These are phyloP conservation scores for Suillus brevipes DNA, from an alignment of 768 basidiomycete genomes.

Conservation along the genomic window DNA sequence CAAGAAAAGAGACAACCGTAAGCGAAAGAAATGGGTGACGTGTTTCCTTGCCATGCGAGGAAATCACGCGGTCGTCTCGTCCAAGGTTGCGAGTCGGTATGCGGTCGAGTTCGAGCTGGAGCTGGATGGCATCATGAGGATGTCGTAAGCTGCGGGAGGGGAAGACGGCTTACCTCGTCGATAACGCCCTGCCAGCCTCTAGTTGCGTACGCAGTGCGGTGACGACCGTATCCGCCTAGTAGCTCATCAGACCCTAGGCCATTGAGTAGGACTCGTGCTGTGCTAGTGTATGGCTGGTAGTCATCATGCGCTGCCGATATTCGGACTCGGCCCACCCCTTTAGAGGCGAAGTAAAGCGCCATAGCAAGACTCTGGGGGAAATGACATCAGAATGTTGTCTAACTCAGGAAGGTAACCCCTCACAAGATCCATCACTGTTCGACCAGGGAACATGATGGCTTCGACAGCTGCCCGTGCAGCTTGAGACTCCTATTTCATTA, in stretches of 20 bases:
- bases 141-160: background rate
- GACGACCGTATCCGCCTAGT: conserved; percentile 90
- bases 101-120: conserved; percentile 86
- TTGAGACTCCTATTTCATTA: conserved; percentile 60
- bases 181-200: conserved; percentile 78
- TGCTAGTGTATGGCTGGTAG: conserved; percentile 57
- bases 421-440: conserved; percentile 91
- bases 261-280: conserved; percentile 81
- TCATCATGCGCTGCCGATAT: conserved; percentile 31
- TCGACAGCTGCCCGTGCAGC: conserved; percentile 55
- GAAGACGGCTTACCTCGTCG: conserved; percentile 59
- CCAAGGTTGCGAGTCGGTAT: conserved; percentile 90
- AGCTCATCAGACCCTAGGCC: conserved; percentile 96
- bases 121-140: conserved; percentile 41
- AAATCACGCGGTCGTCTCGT: conserved; percentile 91
- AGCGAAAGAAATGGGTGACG: conserved; percentile 91
- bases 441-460: conserved; percentile 73
- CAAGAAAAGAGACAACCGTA: conserved; percentile 73
- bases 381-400: conserved; percentile 9
- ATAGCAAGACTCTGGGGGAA: conserved; percentile 76
- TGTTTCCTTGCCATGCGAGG: conserved; percentile 88
- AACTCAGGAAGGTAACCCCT: conserved; percentile 21
- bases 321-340: conserved; percentile 66
- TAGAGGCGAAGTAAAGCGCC: conserved; percentile 91
- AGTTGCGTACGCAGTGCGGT: conserved; percentile 68